A percentile compares a stretch with the other conserved stretches of the same genome.
phyloP scores from a whole-genome alignment of 2,329 filamentous ascomycete genomes.

The Aspergillus sp. region DNA sequence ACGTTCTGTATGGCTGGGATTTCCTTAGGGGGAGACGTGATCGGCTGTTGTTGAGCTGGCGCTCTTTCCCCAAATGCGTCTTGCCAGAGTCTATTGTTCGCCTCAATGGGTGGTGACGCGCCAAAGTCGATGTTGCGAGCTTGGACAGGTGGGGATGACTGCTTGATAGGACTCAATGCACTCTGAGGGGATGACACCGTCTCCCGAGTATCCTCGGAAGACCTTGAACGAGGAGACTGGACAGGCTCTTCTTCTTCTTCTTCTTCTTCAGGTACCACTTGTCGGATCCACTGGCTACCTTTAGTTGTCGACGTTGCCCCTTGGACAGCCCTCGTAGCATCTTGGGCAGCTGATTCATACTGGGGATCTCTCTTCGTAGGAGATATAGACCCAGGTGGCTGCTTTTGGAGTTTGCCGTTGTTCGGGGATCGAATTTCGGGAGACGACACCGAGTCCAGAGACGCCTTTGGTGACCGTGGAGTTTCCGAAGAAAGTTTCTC shows the following conservation, averaged over 20 bases:
- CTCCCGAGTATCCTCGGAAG: slow-evolving; percentile 15
- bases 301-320: slow-evolving; percentile 13
- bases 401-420: slow-evolving; percentile 66
- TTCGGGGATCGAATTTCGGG: slow-evolving; percentile 44
- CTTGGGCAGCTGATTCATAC: slow-evolving; percentile 19
- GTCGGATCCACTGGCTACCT: slow-evolving; percentile 28
- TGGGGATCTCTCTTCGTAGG: slow-evolving; percentile 37
- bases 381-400: slow-evolving; percentile 42
- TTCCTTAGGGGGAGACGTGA: slow-evolving; percentile 17
- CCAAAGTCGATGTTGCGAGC: slow-evolving; percentile 9
- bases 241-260: slow-evolving; percentile 17
- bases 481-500: slow-evolving; percentile 59
- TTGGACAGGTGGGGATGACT: slow-evolving; percentile 14
- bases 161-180: slow-evolving; percentile 9
- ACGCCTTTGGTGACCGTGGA: slow-evolving; percentile 41
- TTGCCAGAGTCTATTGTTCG: slow-evolving; percentile 15
- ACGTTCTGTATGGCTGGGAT: slow-evolving; percentile 16
- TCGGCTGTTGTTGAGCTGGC: slow-evolving; percentile 17
- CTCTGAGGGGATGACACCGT: slow-evolving; percentile 13
- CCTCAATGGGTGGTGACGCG: slow-evolving; percentile 19
- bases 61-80: slow-evolving; percentile 9
- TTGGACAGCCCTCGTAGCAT: slow-evolving; percentile 17
- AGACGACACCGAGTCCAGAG: slow-evolving; percentile 34
- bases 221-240: slow-evolving; percentile 11
- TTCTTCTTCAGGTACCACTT: slow-evolving; percentile 26